Percentiles rank a stretch among this genome's conserved stretches.
These are phyloP conservation scores for Fusarium udum DNA, from an alignment of 2,329 filamentous ascomycete species.

Conservation along the genomic window DNA sequence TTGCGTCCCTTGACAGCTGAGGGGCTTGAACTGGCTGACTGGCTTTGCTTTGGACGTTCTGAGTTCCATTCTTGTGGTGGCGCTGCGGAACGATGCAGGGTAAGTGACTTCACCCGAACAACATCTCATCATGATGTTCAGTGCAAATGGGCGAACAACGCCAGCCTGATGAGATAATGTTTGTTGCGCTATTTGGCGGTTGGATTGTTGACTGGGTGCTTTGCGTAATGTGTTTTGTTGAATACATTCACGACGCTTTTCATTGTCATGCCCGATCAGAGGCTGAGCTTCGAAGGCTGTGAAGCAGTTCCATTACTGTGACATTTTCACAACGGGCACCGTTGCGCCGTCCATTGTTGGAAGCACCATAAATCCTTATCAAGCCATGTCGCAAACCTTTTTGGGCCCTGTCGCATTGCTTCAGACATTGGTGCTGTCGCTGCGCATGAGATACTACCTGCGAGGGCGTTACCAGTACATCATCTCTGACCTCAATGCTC, in stretches of 20 bases:
- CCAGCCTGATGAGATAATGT: neutral
- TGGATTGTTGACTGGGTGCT: fast-evolving
- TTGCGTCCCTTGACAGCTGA: neutral
- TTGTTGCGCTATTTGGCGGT: fast-evolving
- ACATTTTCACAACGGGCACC: neutral
- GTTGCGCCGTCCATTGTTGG: neutral
- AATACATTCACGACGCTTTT: too few species aligned
- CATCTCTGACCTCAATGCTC: neutral
- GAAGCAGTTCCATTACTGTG: neutral
- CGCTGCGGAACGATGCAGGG: neutral
- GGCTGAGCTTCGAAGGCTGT: neutral
- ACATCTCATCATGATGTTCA: neutral
- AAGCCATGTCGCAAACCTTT: neutral
- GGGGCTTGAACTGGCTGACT: neutral
- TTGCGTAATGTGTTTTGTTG: fast-evolving
- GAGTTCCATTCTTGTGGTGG: too few species aligned
- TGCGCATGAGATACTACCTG: neutral
- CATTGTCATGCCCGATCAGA: neutral
- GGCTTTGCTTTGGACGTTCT: neutral
- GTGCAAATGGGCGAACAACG: neutral
- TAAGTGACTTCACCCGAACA: neutral
- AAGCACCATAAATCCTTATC: neutral
- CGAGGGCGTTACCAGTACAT: neutral
- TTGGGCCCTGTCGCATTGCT: neutral
- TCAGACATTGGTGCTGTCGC: neutral